These are phyloP conservation scores for Moricandia moricandioides DNA, from an alignment of 345 rosid genomes.

Conservation along the genomic window DNA sequence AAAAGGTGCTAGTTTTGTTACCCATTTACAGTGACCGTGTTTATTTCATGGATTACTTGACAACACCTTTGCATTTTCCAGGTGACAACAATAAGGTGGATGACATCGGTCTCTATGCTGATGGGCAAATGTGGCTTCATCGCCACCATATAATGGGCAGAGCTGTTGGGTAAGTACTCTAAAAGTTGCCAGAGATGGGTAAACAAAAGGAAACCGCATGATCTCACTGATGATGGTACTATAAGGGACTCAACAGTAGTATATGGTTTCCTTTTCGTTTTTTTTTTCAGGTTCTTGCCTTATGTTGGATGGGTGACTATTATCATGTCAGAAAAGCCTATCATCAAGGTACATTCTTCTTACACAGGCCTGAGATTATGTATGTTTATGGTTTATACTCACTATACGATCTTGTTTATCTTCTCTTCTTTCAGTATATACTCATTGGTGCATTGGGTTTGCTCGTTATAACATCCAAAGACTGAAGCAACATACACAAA, in stretches of 20 bases:
- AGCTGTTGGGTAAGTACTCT: slow-evolving; percentile 64
- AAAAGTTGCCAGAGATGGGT: neutral
- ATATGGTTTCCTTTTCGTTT: neutral
- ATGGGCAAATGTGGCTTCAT: slow-evolving; percentile 68
- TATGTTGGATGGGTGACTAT: slow-evolving; percentile 79
- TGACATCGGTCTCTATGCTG: slow-evolving; percentile 63
- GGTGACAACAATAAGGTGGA: slow-evolving; percentile 60
- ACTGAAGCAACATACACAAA: slow-evolving; percentile 27
- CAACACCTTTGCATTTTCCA: slow-evolving; percentile 35
- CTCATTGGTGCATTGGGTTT: slow-evolving; percentile 56
- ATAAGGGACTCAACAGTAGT: neutral
- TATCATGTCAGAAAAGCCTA: slow-evolving; percentile 69
- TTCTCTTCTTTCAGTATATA: slow-evolving; percentile 51
- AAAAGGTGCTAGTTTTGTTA: slow-evolving; percentile 57
- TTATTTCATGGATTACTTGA: neutral
- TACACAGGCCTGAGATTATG: neutral
- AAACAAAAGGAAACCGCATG: neutral
- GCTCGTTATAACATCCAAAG: slow-evolving; percentile 66
- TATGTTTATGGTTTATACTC: neutral
- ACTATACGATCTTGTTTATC: neutral
- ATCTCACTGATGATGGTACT: neutral
- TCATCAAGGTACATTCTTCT: slow-evolving; percentile 59
- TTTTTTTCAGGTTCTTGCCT: slow-evolving; percentile 62
- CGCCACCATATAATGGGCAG: slow-evolving; percentile 68
- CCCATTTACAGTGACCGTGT: neutral